Evolutionary conservation across 2,329 filamentous ascomycete genomes (phyloP).

Genomic region (Pseudogymnoascus sp.): DNA sequence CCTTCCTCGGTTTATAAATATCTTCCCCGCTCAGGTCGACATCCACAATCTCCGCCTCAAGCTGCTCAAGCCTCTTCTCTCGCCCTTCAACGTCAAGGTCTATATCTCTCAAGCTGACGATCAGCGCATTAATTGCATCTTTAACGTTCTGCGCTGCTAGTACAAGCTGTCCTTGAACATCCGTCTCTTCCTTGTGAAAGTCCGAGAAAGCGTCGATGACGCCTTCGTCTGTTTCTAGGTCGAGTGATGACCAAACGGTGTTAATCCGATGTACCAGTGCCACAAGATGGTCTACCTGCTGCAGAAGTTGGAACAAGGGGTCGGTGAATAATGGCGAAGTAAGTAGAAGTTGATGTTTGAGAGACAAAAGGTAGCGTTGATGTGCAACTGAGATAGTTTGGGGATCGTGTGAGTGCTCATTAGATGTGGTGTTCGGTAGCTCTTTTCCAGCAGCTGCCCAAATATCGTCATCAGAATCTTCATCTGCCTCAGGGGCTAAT

Average conservation of each 20-base stretch:
- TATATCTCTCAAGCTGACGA: constrained; percentile 50
- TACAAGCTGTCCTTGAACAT: constrained; percentile 57
- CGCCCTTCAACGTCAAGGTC: constrained; percentile 27
- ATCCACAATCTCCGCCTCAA: constrained; percentile 25
- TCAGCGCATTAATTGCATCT: constrained; percentile 53
- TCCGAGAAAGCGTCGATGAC: constrained; percentile 70
- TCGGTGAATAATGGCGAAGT: constrained; percentile 56
- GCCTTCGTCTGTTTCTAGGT: constrained; percentile 74
- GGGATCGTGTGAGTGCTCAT: constrained; percentile 56
- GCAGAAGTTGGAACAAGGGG: constrained; percentile 57
- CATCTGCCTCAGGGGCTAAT: constrained; percentile 7
- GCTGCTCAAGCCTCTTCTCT: constrained; percentile 4
- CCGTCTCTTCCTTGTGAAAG: constrained; percentile 62
- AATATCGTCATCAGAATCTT: constrained; percentile 33
- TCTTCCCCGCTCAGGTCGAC: constrained; percentile 36
- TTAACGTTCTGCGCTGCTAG: constrained; percentile 59
- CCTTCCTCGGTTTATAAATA: constrained; percentile 60
- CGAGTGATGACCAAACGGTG: constrained; percentile 66
- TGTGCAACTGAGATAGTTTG: constrained; percentile 78
- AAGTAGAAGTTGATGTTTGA: constrained; percentile 60
- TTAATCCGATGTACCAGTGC: constrained; percentile 70
- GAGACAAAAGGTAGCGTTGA: constrained; percentile 61
- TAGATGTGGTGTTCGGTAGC: constrained; percentile 15
- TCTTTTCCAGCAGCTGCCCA: constrained; percentile 32
- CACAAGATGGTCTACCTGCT: constrained; percentile 73